Evolutionary conservation across 768 basidiomycete genomes (phyloP).

Genomic region (Kockovaella imperatae): DNA sequence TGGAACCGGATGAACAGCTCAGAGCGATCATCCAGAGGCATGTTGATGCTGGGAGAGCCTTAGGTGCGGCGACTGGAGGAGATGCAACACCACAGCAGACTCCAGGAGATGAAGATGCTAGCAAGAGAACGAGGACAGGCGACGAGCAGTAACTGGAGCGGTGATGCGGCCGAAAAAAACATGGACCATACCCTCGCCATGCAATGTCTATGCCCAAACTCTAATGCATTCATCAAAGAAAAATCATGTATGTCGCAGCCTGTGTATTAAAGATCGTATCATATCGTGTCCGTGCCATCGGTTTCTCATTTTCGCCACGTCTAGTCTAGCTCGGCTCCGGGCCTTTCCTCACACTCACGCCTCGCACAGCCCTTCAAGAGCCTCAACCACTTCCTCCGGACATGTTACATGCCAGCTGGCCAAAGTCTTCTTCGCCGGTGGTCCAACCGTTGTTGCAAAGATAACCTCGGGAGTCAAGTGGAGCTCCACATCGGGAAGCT

Average conservation of each 20-base stretch:
- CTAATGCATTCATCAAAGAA: too few species aligned
- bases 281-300: too few species aligned
- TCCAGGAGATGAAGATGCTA: conserved; percentile 53
- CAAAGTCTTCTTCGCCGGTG: conserved; percentile 72
- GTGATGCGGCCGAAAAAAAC: too few species aligned
- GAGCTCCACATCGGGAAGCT: conserved; percentile 53
- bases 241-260: too few species aligned
- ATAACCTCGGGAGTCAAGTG: conserved; percentile 60
- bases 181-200: too few species aligned
- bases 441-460: conserved; percentile 91
- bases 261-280: too few species aligned
- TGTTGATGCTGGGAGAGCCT: conserved; percentile 54
- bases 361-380: conserved; percentile 49
- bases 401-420: conserved; percentile 88
- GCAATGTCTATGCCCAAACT: too few species aligned
- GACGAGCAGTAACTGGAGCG: too few species aligned
- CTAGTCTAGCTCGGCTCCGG: too few species aligned
- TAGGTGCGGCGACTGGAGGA: conserved; percentile 8
- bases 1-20: conserved; percentile 60
- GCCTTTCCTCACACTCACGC: not conserved
- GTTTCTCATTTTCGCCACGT: too few species aligned
- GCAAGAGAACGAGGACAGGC: too few species aligned
- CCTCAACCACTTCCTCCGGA: conserved; percentile 75
- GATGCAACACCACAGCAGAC: conserved; percentile 46
- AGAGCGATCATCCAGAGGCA: conserved; percentile 56